phyloP scores from a whole-genome alignment of 148 eudicot genomes.

The Spergularia bocconei region DNA sequence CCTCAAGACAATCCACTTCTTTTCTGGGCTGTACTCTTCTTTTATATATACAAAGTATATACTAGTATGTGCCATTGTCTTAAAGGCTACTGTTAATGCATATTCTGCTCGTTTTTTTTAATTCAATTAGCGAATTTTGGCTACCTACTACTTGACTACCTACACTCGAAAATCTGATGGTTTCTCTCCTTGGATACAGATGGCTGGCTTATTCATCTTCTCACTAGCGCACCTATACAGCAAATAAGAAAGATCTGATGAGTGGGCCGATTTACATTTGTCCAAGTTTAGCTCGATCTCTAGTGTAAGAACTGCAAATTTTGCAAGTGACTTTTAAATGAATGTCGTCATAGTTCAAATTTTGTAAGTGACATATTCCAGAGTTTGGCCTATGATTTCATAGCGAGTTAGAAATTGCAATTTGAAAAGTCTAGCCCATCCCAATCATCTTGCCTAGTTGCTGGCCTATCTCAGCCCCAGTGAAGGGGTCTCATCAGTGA shows the following conservation, averaged over 20 bases:
- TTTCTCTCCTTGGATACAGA: slow-evolving; percentile 43
- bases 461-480: no score
- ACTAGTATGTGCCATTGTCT: no score
- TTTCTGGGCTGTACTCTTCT: background rate
- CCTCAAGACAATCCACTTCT: background rate
- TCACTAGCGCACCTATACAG: slow-evolving; percentile 62
- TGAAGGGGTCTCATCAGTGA: no score
- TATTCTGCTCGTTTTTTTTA: background rate
- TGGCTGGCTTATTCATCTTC: slow-evolving; percentile 86
- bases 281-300: background rate
- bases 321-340: slow-evolving; percentile 1
- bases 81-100: background rate
- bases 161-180: background rate
- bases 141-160: background rate
- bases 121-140: background rate
- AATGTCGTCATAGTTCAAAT: background rate
- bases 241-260: slow-evolving; percentile 41
- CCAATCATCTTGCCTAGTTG: no score
- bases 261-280: background rate
- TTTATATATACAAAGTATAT: no score
- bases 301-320: slow-evolving; percentile 13
- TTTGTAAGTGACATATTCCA: no score
- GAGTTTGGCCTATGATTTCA: no score
- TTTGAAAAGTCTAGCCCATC: no score
- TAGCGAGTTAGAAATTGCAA: no score